Base-by-base conservation (phyloP, 495 filamentous ascomycete genomes). In the Penicillium maclennaniae region DNA sequence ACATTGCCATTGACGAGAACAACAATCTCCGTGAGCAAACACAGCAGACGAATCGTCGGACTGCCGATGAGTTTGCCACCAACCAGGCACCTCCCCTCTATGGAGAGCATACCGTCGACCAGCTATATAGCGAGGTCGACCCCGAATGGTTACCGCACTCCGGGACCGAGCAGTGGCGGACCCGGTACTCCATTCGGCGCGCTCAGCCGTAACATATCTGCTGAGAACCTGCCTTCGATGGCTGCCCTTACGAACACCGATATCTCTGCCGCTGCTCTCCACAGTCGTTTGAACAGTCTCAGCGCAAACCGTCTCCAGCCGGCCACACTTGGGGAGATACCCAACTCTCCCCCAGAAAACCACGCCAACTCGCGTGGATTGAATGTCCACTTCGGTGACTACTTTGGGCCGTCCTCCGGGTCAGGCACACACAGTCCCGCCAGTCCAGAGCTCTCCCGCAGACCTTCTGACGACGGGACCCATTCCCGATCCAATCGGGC, bases 121-220 rank as follows among this genome's bases (percentile, higher is more conserved):
- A 89, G 61, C 71, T 97, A 4, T 98, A 93, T 69, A 87, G 89
- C 54, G 88, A 92, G 49, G 75, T 96, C 43, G 88, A 95, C 66
- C 66, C 76, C 80, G 15, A 83, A 70, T 36, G 87, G 86, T 27
- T 86, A 90, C 59, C 82, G 88, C 62, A 95, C 92, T 1, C 88
- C 90, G 8, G 80, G 72, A 10, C 69, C 77, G n/a, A 65, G 76
- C 45, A 93, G 89, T 55, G 86, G 85, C 37, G 53, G 59, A n/a
- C 67, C 85, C 23, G 86, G 79, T 56, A 95, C 89, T 2, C 93
- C 93, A 0, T 83, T 88, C 50, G 84, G 82, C 53, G 74, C 75
- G 20, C 85, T 88, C 27, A 95, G 91, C 36, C 83, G 87, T 34
- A 82, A 83, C 21, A 83, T 85, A 23, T 97, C 92, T 6, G 56